These are phyloP conservation scores for Phanerochaete carnosa DNA, from an alignment of 768 basidiomycete genomes.

Conservation along the genomic window DNA sequence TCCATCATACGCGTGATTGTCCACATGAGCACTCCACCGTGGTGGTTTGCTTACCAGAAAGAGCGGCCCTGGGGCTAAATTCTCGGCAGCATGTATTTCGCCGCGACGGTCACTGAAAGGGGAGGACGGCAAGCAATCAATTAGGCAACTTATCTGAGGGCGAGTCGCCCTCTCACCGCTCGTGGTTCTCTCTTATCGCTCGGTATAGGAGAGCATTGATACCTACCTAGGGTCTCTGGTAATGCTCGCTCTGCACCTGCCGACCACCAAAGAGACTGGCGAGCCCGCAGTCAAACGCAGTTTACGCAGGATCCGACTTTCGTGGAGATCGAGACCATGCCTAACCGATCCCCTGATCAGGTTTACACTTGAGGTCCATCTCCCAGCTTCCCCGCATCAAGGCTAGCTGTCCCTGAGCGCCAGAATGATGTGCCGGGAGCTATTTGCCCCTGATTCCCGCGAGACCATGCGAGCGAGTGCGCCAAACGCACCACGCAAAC, in stretches of 20 bases:
- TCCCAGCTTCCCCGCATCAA: no score
- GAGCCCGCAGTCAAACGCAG: no score
- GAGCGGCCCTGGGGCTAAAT: not conserved
- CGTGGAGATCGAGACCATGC: no score
- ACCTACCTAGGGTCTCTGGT: no score
- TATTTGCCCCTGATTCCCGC: not conserved
- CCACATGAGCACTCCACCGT: not conserved
- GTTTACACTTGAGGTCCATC: no score
- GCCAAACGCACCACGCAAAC: not conserved
- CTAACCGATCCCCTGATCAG: no score
- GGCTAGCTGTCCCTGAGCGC: conserved; percentile 7
- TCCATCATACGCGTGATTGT: not conserved
- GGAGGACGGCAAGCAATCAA: not conserved
- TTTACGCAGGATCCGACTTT: no score
- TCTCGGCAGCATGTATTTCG: not conserved
- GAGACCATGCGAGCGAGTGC: not conserved
- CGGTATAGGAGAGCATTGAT: not conserved
- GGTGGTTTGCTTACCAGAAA: not conserved
- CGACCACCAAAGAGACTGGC: no score
- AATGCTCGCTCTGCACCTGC: no score
- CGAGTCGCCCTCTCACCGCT: not conserved
- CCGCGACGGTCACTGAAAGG: not conserved
- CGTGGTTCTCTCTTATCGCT: not conserved
- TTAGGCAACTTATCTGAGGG: not conserved
- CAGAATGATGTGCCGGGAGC: not conserved